Conservation (phyloP, 176 grass and related monocot genomes). For the Saccharum spontaneum region DNA sequence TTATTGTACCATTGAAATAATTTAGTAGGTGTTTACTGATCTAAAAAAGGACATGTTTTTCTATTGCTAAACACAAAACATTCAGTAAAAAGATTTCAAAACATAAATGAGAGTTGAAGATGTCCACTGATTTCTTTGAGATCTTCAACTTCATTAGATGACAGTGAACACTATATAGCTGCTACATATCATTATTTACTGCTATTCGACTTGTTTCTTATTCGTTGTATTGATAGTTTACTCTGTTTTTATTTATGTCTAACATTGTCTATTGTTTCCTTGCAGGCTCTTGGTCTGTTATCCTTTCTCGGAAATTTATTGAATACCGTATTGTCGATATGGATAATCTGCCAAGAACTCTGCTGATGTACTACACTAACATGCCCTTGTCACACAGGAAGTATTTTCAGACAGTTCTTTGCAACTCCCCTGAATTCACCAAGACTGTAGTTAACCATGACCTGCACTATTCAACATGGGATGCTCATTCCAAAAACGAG, state of each 20-base stretch:
- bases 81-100: neutral
- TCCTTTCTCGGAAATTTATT: conserved; percentile 78
- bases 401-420: conserved; percentile 94
- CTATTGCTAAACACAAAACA: neutral
- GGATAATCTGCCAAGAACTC: conserved; percentile 83
- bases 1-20: neutral
- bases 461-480: conserved; percentile 60
- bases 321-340: conserved; percentile 74
- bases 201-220: neutral
- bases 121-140: neutral
- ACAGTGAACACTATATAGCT: neutral
- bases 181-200: neutral
- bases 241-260: conserved; percentile 12
- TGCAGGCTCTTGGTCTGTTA: conserved; percentile 81
- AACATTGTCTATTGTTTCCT: neutral
- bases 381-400: conserved; percentile 63
- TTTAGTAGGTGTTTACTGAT: neutral
- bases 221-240: conserved; percentile 7
- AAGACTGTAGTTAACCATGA: conserved; percentile 77
- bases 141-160: conserved; percentile 14
- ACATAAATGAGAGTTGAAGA: neutral
- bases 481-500: conserved; percentile 42
- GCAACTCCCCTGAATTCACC: conserved; percentile 81
- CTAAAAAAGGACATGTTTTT: neutral
- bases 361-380: conserved; percentile 94